A percentile compares a stretch with the other conserved stretches of the same genome.
phyloP scores from a whole-genome alignment of 2,329 filamentous ascomycete genomes.

The Aschersonia sp. region DNA sequence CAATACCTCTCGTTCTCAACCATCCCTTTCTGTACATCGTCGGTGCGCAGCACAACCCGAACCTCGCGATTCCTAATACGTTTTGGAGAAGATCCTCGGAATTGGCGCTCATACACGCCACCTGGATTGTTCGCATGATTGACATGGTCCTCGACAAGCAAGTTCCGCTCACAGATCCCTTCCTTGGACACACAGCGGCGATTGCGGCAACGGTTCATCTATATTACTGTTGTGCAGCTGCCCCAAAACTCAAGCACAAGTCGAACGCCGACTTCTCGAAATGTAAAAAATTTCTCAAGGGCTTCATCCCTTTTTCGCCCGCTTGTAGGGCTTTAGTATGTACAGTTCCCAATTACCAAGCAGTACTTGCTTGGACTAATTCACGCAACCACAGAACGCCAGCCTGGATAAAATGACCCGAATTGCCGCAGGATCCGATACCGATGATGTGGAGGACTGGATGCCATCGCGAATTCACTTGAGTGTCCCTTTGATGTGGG shows the following conservation, averaged over 20 bases:
- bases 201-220: constrained; percentile 38
- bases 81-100: constrained; percentile 39
- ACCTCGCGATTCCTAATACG: constrained; percentile 35
- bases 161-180: constrained; percentile 32
- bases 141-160: constrained; percentile 38
- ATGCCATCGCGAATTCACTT: constrained; percentile 37
- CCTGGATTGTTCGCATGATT: constrained; percentile 38
- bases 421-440: constrained; percentile 32
- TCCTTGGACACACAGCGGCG: constrained; percentile 34
- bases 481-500: constrained; percentile 37
- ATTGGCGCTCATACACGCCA: constrained; percentile 33
- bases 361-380: constrained; percentile 4
- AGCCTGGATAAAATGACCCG: constrained; percentile 32
- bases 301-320: constrained; percentile 29
- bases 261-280: constrained; percentile 36
- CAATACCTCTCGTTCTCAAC: constrained; percentile 34
- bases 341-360: background rate
- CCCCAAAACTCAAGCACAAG: constrained; percentile 31
- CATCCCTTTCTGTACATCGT: constrained; percentile 39
- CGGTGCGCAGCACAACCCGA: constrained; percentile 34
- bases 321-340: constrained; percentile 30
- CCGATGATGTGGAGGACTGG: constrained; percentile 33
- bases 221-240: constrained; percentile 36
- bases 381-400: constrained; percentile 20
- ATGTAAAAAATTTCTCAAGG: constrained; percentile 31